Evolutionary conservation across 2,329 filamentous ascomycete genomes (phyloP).

Genomic region (Rugonectria rugulosa): DNA sequence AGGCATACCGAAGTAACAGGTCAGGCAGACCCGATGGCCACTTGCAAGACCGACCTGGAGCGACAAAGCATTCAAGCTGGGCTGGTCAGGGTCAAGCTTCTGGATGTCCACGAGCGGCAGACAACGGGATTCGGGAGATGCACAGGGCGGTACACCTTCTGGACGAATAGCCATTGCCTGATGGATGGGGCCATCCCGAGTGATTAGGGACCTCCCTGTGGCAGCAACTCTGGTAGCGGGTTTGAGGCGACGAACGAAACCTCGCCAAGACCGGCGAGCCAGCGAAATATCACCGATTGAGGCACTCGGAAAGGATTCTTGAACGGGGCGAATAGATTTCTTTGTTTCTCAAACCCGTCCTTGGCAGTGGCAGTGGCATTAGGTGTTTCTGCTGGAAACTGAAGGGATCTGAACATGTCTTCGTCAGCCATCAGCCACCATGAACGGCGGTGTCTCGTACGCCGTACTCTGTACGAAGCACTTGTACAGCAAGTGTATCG

Average conservation of each 20-base stretch:
- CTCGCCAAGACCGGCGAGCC: conserved; percentile 16
- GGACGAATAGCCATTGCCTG: conserved; percentile 12
- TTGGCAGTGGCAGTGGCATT: conserved; percentile 21
- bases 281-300: conserved; percentile 30
- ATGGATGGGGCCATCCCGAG: conserved; percentile 1
- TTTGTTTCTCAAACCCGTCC: conserved; percentile 9
- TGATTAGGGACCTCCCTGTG: conserved; percentile 21
- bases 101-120: conserved; percentile 27
- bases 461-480: neutral
- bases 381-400: neutral
- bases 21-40: no score
- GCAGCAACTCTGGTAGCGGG: conserved; percentile 14
- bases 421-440: conserved; percentile 33
- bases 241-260: conserved; percentile 10
- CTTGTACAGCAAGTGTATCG: neutral
- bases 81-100: conserved; percentile 19
- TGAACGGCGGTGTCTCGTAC: neutral
- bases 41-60: no score
- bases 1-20: conserved; percentile 18
- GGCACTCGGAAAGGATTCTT: conserved; percentile 1
- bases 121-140: conserved; percentile 33
- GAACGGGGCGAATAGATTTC: conserved; percentile 24
- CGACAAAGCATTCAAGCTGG: no score
- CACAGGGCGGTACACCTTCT: conserved; percentile 30
- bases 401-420: conserved; percentile 3